Conservation (phyloP, 2,329 filamentous ascomycete species). For the Lizonia empirigonia region DNA sequence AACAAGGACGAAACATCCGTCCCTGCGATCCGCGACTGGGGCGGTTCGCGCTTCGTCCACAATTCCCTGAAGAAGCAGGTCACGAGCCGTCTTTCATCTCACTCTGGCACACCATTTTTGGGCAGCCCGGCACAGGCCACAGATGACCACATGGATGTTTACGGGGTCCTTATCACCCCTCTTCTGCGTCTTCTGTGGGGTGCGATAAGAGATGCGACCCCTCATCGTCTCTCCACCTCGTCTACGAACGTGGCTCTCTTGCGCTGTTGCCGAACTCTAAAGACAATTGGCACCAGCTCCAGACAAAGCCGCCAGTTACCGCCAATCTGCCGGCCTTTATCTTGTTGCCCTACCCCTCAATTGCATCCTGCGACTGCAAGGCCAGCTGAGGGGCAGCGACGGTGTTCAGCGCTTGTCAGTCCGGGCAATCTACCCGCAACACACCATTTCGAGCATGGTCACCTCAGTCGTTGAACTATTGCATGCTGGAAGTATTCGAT, state of each 20-base stretch:
- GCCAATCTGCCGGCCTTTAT: conserved; percentile 8
- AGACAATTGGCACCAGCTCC: conserved; percentile 9
- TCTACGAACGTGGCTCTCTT: conserved; percentile 4
- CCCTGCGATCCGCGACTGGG: conserved; percentile 17
- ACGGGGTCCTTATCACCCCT: conserved; percentile 16
- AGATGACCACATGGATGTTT: conserved; percentile 17
- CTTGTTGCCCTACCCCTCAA: conserved; percentile 16
- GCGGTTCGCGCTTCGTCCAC: conserved; percentile 11
- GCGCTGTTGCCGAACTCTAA: conserved; percentile 11
- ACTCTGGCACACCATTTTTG: conserved; percentile 13
- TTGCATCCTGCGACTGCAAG: conserved; percentile 11
- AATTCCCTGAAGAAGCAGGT: conserved; percentile 10
- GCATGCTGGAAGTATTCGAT: conserved; percentile 3
- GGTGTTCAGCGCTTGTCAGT: conserved; percentile 8
- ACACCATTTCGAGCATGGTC: conserved; percentile 1
- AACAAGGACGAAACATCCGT: conserved; percentile 23
- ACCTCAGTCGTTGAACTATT: neutral
- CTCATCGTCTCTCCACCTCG: conserved; percentile 8
- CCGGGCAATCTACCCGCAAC: conserved; percentile 8
- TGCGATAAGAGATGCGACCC: conserved; percentile 4
- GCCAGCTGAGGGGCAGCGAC: conserved; percentile 11
- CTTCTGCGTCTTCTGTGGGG: conserved; percentile 2
- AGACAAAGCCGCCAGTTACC: conserved; percentile 29
- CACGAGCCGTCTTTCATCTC: conserved; percentile 10
- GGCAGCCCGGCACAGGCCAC: conserved; percentile 9